These are phyloP conservation scores for Trametes cingulata DNA, from an alignment of 768 basidiomycete species.

Conservation along the genomic window DNA sequence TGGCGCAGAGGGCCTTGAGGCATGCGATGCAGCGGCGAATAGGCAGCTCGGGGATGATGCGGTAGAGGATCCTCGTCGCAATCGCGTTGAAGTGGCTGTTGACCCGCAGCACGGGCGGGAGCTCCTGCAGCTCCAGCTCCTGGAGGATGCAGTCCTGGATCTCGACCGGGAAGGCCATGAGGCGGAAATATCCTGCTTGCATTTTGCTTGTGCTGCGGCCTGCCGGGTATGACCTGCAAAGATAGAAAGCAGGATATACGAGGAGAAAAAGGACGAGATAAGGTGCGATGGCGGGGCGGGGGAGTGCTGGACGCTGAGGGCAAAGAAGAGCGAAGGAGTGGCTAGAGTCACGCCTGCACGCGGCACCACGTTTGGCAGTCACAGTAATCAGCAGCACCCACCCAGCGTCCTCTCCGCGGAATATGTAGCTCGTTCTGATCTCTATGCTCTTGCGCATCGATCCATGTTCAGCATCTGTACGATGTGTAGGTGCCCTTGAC, in stretches of 20 bases:
- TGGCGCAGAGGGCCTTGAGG: conserved; percentile 42
- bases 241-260: background rate
- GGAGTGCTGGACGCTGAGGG: background rate
- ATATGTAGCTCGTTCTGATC: too few relatives aligned
- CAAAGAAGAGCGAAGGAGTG: background rate
- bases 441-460: too few relatives aligned
- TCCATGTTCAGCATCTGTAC: too few relatives aligned
- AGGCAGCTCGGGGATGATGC: conserved; percentile 36
- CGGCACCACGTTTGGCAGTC: conserved; percentile 1
- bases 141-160: conserved; percentile 37
- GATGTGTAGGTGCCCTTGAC: too few relatives aligned
- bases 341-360: conserved; percentile 2
- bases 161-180: conserved; percentile 37
- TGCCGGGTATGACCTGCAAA: background rate
- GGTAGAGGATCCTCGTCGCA: conserved; percentile 39
- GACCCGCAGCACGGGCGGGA: conserved; percentile 28
- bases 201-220: background rate
- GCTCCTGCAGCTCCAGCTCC: conserved; percentile 29
- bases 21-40: conserved; percentile 38
- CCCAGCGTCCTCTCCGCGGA: too few relatives aligned
- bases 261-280: background rate
- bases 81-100: conserved; percentile 31
- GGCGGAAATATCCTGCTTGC: conserved; percentile 4
- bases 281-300: background rate
- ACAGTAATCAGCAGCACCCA: background rate